Base-by-base conservation (phyloP, 352 stramenopile species). In the Phytopythium mirpurense region DNA sequence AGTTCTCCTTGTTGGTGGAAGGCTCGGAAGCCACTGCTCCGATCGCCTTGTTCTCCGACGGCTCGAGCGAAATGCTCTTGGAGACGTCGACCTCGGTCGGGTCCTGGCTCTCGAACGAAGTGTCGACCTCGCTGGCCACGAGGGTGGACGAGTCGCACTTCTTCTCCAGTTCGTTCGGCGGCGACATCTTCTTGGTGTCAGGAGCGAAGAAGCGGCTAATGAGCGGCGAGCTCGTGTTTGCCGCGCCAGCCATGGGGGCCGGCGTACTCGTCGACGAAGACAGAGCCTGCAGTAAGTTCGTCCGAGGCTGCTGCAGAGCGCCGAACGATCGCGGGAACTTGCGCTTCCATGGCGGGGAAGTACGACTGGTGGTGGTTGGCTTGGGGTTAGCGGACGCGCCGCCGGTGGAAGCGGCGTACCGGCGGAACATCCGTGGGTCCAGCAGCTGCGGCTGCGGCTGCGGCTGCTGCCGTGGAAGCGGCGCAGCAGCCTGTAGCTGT, bases 51-150 rank as follows among this genome's bases (percentile, higher is more conserved):
- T 70, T 64, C 38, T 73, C 57, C 19, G 69, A 31, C 4, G 75
- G 77, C 1, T 80, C 70, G 43, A 90, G 79, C 7, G 73, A 76
- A 19, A 85, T 76, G 29, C 61, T 80, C 50, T 59, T 64, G 35
- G 69, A 63, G 16, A 85, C 59, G 32, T 87, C 67, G 21, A 86
- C 57, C 5, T 70, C 58, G 21, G 54, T 37, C 3, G 65, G 59
- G 6, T 89, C 77, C 56, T 89, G 78, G 32, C 75, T 91, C 59
- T 87, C 60, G 51, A 72, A 84, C 12, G 56, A 61, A 32, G 23
- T 35, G 23, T 48, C 42, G 6, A 15, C 12, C 11, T 53, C 46
- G 10, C 31, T 53, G 1, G 32, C 23, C 8, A 14, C 46, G 12
- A 34, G 19, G n/a, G n/a, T 43, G 31, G 34, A 21, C 10, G 51